These are phyloP conservation scores for Ophiosphaerella herpotricha DNA, from an alignment of 2,329 filamentous ascomycete genomes.

Conservation along the genomic window DNA sequence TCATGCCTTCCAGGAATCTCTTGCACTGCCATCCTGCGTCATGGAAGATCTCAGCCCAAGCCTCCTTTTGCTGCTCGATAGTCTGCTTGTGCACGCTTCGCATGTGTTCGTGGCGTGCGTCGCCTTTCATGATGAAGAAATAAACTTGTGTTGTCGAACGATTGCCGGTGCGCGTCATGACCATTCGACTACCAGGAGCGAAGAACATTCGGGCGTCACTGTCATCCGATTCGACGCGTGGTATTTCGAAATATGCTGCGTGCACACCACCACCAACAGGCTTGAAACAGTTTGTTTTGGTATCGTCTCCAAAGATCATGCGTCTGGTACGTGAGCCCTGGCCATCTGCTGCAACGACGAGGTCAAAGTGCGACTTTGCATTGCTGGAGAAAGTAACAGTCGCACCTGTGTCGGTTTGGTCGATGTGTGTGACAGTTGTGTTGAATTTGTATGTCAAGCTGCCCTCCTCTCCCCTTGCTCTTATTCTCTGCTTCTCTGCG, in stretches of 20 bases:
- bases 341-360: constrained; percentile 36
- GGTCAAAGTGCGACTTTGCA: constrained; percentile 19
- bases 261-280: constrained; percentile 17
- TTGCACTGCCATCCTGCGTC: constrained; percentile 53
- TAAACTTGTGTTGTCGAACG: constrained; percentile 26
- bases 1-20: constrained; percentile 50
- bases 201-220: constrained; percentile 15
- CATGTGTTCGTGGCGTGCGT: constrained; percentile 3
- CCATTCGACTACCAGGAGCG: constrained; percentile 12
- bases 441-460: constrained; percentile 14
- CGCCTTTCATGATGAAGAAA: constrained; percentile 22
- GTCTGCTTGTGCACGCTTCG: constrained; percentile 31
- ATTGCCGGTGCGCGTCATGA: constrained; percentile 26
- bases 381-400: constrained; percentile 25
- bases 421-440: constrained; percentile 20
- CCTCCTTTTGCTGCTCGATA: constrained; percentile 47
- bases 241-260: constrained; percentile 32
- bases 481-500: constrained; percentile 18
- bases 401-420: constrained; percentile 14
- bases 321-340: constrained; percentile 24
- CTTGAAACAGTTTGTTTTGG: constrained; percentile 14
- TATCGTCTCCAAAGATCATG: constrained; percentile 24
- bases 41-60: constrained; percentile 34
- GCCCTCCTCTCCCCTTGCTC: constrained; percentile 9
- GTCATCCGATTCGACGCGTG: constrained; percentile 19